Evolutionary conservation across 2,329 filamentous ascomycete genomes (phyloP), one percentile per base, ranked within the genome.

Genomic region (Chaetomium globosum): DNA sequence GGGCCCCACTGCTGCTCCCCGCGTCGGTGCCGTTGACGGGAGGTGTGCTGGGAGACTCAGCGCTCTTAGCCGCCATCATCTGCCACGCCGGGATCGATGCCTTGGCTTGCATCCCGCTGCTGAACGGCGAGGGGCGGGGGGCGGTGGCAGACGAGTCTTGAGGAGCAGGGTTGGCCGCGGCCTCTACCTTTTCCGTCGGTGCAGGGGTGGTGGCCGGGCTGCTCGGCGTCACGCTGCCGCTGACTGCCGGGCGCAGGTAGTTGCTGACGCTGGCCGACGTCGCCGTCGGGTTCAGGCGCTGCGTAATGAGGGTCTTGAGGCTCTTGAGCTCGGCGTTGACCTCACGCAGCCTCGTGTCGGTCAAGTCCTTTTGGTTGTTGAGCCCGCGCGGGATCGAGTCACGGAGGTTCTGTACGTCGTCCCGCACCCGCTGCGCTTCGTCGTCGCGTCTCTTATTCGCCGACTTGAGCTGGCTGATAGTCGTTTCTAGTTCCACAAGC

Each of bases 271-370:
- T 68, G 28, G 69, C 68, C 19, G 69, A 63, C 12, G 69, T 68
- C 1, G 74, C 65, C n/a, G 68, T 58, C 13, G 79, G 73, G 61
- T 78, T 81, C 83, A 89, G 84, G 66, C 87, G 80, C 76, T 88
- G 86, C 52, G 83, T 80, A 72, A 99, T 87, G 61, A 99, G 82
- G 2, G 91, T 91, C 84, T 97, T 98, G 73, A 99, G 81, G 75
- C 93, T 97, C 81, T 91, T 92, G 72, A 99, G 83, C 78, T 99
- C 95, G 7, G 83, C 85, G 70, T 91, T 91, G 70, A 99, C 86
- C 72, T 98, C 95, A 77, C 88, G 90, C 65, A 99, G 80, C 57
- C 93, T 85, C 70, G 82, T 85, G 74, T 98, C 93, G 30, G 91
- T 92, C 61, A 87, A 83, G 67, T 94, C 91, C 78, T 94, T 94